Evolutionary conservation across 169 alveolate species (phyloP).

Genomic region (Plasmodium inui): DNA sequence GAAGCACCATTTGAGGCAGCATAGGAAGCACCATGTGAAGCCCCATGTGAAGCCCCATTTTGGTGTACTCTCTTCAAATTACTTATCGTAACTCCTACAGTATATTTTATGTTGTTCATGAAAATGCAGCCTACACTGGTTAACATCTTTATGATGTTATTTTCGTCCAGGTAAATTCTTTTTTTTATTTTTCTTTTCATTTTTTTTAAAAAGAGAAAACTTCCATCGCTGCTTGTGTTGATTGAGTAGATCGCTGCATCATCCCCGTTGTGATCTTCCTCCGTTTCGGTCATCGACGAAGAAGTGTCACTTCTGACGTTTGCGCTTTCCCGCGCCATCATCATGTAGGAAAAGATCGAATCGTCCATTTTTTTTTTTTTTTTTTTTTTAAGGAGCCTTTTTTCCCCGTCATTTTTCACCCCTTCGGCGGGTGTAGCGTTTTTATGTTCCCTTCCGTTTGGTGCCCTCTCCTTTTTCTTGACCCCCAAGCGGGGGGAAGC

Average conservation of each 20-base stretch:
- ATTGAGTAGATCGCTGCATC: not conserved
- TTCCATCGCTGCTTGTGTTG: conserved; percentile 65
- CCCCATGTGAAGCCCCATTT: conserved; percentile 1
- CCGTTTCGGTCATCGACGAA: not conserved
- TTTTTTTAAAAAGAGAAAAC: conserved; percentile 63
- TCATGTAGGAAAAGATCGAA: conserved; percentile 11
- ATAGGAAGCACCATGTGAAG: no score
- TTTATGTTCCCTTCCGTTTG: not conserved
- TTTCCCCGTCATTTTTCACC: not conserved
- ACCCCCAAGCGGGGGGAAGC: not conserved
- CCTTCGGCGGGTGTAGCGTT: not conserved
- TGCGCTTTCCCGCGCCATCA: conserved; percentile 19
- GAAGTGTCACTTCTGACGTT: not conserved
- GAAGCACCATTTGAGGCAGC: not conserved
- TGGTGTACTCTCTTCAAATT: conserved; percentile 5
- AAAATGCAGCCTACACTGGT: conserved; percentile 51
- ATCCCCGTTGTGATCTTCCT: not conserved
- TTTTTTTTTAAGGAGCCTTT: conserved; percentile 5
- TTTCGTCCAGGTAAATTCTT: conserved; percentile 11
- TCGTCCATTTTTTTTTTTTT: conserved; percentile 25
- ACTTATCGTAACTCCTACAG: not conserved
- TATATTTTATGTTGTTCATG: conserved; percentile 52
- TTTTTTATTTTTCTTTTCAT: conserved; percentile 25
- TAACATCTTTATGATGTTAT: conserved; percentile 10
- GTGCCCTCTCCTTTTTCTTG: not conserved